phyloP scores from a whole-genome alignment of 192 early-diverging fungal species.

The Rhizoclosmatium sp. region DNA sequence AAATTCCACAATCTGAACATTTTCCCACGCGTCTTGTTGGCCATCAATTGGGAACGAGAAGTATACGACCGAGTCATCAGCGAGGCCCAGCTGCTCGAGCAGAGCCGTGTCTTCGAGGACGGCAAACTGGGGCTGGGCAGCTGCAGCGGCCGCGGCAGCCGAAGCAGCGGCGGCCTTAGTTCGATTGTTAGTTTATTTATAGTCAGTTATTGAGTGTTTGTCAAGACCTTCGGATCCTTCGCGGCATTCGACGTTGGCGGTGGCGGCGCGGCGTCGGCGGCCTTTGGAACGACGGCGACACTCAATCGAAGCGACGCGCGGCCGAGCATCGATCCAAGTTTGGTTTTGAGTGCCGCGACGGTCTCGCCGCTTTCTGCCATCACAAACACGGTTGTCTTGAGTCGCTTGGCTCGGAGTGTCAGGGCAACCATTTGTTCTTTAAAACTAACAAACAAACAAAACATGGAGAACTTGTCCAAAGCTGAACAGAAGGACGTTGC shows the following conservation, averaged over 20 bases:
- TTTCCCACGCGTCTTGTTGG: constrained; percentile 51
- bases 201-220: no score
- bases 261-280: no score
- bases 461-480: constrained; percentile 18
- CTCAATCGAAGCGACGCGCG: no score
- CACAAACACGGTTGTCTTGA: constrained; percentile 54
- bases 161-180: constrained; percentile 18
- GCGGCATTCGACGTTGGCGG: no score
- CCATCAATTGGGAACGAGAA: constrained; percentile 42
- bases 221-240: constrained; percentile 43
- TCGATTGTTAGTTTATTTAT: no score
- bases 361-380: constrained; percentile 40
- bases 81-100: constrained; percentile 54
- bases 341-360: constrained; percentile 44
- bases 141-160: constrained; percentile 3
- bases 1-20: constrained; percentile 52
- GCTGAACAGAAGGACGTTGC: constrained; percentile 14
- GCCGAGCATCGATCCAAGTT: constrained; percentile 38
- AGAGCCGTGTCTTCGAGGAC: constrained; percentile 52
- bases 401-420: constrained; percentile 50
- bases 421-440: constrained; percentile 14
- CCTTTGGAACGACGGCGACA: no score
- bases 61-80: constrained; percentile 47
- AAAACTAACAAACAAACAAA: background rate
- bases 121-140: constrained; percentile 28